A percentile compares a stretch with the other conserved stretches of the same genome.
These are phyloP conservation scores for Endotrypanum monterogeii DNA, from an alignment of 208 protist species.

Conservation along the genomic window DNA sequence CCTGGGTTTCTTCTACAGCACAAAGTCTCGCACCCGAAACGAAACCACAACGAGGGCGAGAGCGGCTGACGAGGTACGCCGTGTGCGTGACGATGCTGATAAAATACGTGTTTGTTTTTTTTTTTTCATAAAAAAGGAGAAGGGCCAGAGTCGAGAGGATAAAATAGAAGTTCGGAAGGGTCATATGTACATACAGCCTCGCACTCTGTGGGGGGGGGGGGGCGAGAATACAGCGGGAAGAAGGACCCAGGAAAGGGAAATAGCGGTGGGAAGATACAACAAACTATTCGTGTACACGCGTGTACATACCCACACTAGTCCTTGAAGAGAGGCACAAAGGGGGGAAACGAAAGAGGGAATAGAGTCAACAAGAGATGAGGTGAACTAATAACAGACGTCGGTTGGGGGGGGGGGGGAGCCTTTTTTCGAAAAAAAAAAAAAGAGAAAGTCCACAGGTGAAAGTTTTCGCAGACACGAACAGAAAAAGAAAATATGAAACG, in stretches of 20 bases:
- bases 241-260: too few relatives aligned
- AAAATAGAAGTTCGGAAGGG: neutral
- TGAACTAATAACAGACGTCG: too few relatives aligned
- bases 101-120: neutral
- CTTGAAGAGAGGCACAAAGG: neutral
- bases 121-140: too few relatives aligned
- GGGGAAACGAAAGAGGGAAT: neutral
- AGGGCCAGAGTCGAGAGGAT: too few relatives aligned
- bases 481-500: neutral
- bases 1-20: too few relatives aligned
- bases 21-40: too few relatives aligned
- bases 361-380: neutral
- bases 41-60: too few relatives aligned
- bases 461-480: neutral
- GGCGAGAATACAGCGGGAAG: neutral
- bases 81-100: neutral
- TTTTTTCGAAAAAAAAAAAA: neutral
- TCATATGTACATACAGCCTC: neutral
- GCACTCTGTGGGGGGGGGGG: neutral
- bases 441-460: neutral
- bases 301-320: too few relatives aligned
- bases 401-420: neutral
- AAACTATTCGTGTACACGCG: too few relatives aligned
- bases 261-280: neutral
- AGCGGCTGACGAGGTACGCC: too few relatives aligned